A percentile compares a stretch with the other conserved stretches of the same genome.
phyloP scores from a whole-genome alignment of 2,329 filamentous ascomycete species.

The Colletotrichum coccodes region DNA sequence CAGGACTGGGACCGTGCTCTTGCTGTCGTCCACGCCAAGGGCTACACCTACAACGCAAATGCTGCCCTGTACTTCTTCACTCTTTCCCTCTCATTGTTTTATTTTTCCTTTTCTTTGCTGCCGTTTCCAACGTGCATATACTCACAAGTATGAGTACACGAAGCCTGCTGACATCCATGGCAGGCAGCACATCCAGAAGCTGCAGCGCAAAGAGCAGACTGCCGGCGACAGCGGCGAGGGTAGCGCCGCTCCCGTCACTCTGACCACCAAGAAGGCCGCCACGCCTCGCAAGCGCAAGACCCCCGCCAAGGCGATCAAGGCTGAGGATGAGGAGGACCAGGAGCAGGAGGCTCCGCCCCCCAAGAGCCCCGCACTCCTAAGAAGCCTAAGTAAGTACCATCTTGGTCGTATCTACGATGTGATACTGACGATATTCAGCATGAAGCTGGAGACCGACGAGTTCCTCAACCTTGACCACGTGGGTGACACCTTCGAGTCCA shows the following conservation, averaged over 20 bases:
- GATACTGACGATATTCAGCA: not conserved
- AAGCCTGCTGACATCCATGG: constrained; percentile 25
- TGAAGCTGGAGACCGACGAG: not conserved
- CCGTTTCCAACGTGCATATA: not conserved
- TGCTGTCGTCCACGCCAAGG: constrained; percentile 43
- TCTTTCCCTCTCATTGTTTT: not conserved
- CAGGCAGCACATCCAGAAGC: constrained; percentile 59
- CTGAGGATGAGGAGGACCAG: constrained; percentile 37
- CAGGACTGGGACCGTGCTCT: constrained; percentile 45
- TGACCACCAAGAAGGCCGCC: constrained; percentile 19
- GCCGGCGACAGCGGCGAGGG: constrained; percentile 30
- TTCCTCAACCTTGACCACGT: not conserved
- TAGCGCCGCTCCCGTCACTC: constrained; percentile 31
- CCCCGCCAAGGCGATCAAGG: constrained; percentile 38
- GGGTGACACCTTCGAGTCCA: not conserved
- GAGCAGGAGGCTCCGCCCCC: constrained; percentile 35
- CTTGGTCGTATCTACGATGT: not conserved
- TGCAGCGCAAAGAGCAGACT: constrained; percentile 47
- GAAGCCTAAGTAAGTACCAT: constrained; percentile 6
- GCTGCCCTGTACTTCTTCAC: constrained; percentile 52
- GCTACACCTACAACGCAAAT: constrained; percentile 49
- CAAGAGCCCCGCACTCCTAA: constrained; percentile 30
- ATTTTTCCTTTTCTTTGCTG: not conserved
- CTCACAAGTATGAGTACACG: not conserved
- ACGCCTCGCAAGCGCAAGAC: constrained; percentile 43